Percentiles rank a stretch among this genome's conserved stretches.
These are phyloP conservation scores for Aegilops longissima DNA, from an alignment of 176 grass and related monocot genomes.

Conservation along the genomic window DNA sequence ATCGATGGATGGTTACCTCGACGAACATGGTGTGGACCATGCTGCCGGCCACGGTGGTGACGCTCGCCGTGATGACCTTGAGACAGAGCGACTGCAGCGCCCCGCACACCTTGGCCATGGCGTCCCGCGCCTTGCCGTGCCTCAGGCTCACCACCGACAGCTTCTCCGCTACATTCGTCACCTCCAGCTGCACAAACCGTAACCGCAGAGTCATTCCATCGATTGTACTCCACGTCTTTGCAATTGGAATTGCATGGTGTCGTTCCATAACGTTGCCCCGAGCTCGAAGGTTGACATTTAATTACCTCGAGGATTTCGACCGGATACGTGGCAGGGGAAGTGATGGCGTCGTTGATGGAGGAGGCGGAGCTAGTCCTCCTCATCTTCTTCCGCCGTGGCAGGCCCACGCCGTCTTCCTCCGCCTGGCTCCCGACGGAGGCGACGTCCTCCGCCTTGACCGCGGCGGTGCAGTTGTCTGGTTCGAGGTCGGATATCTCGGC, in stretches of 20 bases:
- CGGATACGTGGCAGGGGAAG: background rate
- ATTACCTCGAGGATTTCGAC: conserved; percentile 53
- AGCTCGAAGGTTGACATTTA: background rate
- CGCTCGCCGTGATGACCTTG: conserved; percentile 51
- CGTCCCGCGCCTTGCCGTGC: conserved; percentile 25
- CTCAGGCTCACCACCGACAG: conserved; percentile 41
- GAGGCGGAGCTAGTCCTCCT: background rate
- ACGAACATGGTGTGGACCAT: conserved; percentile 55
- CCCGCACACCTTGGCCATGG: conserved; percentile 44
- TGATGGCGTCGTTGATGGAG: background rate
- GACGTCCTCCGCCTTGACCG: background rate
- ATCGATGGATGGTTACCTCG: conserved; percentile 27
- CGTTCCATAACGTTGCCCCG: too few relatives aligned
- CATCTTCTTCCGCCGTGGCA: conserved; percentile 19
- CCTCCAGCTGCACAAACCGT: conserved; percentile 36
- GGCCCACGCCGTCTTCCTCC: background rate
- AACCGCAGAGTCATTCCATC: too few relatives aligned
- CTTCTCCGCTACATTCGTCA: conserved; percentile 29
- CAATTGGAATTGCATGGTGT: too few relatives aligned
- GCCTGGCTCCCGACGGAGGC: background rate
- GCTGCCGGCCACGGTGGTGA: conserved; percentile 33
- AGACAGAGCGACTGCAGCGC: conserved; percentile 50
- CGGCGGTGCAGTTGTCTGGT: background rate
- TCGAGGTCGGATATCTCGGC: conserved; percentile 40
- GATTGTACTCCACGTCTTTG: too few relatives aligned